A percentile compares a stretch with the other conserved stretches of the same genome.
Conservation (phyloP, 805 yeast genomes). For the Candida sakaeoensis region DNA sequence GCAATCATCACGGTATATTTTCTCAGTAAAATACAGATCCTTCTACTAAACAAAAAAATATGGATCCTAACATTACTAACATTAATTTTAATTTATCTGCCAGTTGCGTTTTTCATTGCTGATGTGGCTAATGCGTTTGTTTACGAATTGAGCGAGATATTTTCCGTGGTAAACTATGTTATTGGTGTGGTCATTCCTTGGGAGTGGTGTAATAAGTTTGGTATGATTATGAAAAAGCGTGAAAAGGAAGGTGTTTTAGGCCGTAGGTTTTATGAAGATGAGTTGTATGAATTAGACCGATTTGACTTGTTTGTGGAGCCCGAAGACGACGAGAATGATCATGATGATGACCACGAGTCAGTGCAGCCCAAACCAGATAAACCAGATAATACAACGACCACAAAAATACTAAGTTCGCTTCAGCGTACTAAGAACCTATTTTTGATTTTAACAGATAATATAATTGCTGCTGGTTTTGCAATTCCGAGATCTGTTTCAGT, state of each 20-base stretch:
- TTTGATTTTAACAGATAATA: constrained; percentile 46
- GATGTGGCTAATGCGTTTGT: constrained; percentile 76
- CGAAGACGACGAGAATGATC: constrained; percentile 11
- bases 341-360: constrained; percentile 8
- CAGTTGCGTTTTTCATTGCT: constrained; percentile 69
- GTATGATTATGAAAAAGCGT: constrained; percentile 50
- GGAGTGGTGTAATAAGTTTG: constrained; percentile 79
- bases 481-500: constrained; percentile 48
- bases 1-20: constrained; percentile 57
- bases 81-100: constrained; percentile 51
- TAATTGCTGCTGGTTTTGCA: constrained; percentile 57
- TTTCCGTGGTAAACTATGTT: constrained; percentile 68
- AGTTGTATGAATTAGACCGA: constrained; percentile 40
- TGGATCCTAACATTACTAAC: constrained; percentile 56
- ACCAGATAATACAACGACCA: background rate
- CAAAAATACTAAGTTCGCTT: constrained; percentile 8
- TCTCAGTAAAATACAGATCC: constrained; percentile 47
- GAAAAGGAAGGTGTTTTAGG: constrained; percentile 76
- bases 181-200: constrained; percentile 72
- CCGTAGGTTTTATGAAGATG: constrained; percentile 70
- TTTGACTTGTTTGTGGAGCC: constrained; percentile 39
- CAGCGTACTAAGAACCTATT: constrained; percentile 34
- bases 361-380: constrained; percentile 20
- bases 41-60: constrained; percentile 46
- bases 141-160: constrained; percentile 67